phyloP scores from a whole-genome alignment of 2,329 filamentous ascomycete genomes.

The Aspergillus fijiensis region DNA sequence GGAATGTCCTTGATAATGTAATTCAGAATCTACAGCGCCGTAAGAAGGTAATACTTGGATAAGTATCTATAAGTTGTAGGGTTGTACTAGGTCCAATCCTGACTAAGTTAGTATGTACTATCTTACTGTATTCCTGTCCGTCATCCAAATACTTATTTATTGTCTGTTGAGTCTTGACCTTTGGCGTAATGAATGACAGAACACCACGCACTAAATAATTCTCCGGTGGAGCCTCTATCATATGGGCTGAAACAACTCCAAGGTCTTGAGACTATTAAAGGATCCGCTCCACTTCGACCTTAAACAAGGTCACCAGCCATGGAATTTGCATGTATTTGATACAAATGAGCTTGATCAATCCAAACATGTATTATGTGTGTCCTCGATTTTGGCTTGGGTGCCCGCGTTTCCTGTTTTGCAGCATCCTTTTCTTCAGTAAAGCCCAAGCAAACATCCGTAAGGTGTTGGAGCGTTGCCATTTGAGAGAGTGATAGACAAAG shows the following conservation, averaged over 20 bases:
- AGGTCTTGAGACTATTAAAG: not conserved
- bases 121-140: no score
- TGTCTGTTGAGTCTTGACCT: no score
- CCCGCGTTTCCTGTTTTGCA: not conserved
- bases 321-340: not conserved
- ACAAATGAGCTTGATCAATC: not conserved
- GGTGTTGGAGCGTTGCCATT: not conserved
- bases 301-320: not conserved
- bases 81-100: no score
- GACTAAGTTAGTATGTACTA: no score
- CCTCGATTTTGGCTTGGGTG: not conserved
- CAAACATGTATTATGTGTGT: not conserved
- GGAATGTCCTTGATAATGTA: not conserved
- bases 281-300: not conserved
- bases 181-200: not conserved
- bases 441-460: not conserved
- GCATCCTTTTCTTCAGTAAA: not conserved
- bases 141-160: no score
- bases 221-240: not conserved
- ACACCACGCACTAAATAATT: not conserved
- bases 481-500: constrained; percentile 8
- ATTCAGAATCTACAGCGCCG: no score
- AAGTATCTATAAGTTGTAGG: no score
- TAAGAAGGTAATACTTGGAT: no score
- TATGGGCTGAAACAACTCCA: not conserved